Evolutionary conservation across 2,329 filamentous ascomycete species (phyloP).

Genomic region (Aspergillus hiratsukae): DNA sequence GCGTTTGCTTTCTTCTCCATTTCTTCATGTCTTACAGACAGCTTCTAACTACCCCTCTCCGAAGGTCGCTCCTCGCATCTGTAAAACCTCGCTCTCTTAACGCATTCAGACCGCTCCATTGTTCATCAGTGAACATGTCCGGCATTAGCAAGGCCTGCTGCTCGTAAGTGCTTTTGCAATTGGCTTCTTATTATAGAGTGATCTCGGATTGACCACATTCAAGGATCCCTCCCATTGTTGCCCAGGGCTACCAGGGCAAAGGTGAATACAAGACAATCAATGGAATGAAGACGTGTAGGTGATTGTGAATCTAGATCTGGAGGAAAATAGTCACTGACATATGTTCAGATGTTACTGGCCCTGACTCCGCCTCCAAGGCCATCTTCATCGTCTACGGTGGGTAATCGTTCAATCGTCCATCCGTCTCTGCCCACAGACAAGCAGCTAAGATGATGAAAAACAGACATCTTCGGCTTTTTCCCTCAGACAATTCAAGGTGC

Average conservation of each 20-base stretch:
- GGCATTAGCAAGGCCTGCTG: constrained; percentile 43
- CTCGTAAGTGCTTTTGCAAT: constrained; percentile 31
- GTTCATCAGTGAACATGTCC: constrained; percentile 30
- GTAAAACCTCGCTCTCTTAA: constrained; percentile 6
- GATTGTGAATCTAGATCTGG: neutral
- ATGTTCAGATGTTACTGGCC: constrained; percentile 51
- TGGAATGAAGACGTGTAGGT: constrained; percentile 58
- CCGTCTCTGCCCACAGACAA: neutral
- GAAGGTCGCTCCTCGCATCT: constrained; percentile 16
- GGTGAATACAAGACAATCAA: constrained; percentile 56
- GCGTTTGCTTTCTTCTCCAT: neutral
- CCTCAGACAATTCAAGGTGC: constrained; percentile 60
- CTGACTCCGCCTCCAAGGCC: constrained; percentile 51
- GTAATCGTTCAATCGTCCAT: constrained; percentile 1
- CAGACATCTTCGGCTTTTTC: constrained; percentile 62
- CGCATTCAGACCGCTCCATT: constrained; percentile 15
- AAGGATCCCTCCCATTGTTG: constrained; percentile 40
- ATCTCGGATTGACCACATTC: neutral
- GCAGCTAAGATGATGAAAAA: constrained; percentile 11
- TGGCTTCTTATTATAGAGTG: neutral
- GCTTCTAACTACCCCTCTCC: constrained; percentile 21
- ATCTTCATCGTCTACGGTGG: constrained; percentile 53
- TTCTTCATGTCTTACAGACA: constrained; percentile 16
- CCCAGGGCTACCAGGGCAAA: constrained; percentile 51
- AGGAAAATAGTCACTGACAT: neutral